phyloP scores from a whole-genome alignment of 371 early-diverging fungal genomes.

The Nosema muscidifuracis region DNA sequence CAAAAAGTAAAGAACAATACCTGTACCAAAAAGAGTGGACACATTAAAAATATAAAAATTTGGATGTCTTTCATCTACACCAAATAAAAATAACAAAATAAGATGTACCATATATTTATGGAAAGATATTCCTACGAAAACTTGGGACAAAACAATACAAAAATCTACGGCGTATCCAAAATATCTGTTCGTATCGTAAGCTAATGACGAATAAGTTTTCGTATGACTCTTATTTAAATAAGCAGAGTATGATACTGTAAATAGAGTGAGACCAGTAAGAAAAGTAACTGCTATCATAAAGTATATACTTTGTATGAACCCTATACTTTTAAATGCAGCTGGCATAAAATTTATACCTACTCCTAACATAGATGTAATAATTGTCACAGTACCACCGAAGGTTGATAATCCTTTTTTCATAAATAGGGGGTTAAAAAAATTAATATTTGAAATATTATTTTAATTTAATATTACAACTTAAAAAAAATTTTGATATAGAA shows the following conservation, averaged over 20 bases:
- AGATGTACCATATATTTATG: slow-evolving; percentile 17
- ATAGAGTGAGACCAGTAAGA: slow-evolving; percentile 17
- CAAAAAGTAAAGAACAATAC: slow-evolving; percentile 7
- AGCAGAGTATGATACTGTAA: slow-evolving; percentile 15
- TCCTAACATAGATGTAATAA: slow-evolving; percentile 58
- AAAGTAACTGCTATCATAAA: background rate
- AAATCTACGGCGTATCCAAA: slow-evolving; percentile 15
- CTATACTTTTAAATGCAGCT: slow-evolving; percentile 45
- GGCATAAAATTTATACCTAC: slow-evolving; percentile 57
- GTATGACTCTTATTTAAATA: background rate
- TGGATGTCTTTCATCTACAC: background rate
- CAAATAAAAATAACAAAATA: background rate
- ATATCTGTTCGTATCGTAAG: background rate
- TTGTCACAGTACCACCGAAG: slow-evolving; percentile 39
- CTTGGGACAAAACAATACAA: background rate
- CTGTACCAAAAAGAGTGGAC: background rate
- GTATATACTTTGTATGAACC: slow-evolving; percentile 33
- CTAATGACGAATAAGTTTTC: slow-evolving; percentile 21
- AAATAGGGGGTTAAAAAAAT: background rate
- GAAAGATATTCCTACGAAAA: background rate
- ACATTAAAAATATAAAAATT: background rate
- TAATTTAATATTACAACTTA: too few relatives aligned
- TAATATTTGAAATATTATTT: background rate
- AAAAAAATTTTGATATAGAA: too few relatives aligned
- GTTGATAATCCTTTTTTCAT: slow-evolving; percentile 5